Base-by-base conservation (phyloP, 208 protist genomes). In the Vickermania ingenoplastis region DNA sequence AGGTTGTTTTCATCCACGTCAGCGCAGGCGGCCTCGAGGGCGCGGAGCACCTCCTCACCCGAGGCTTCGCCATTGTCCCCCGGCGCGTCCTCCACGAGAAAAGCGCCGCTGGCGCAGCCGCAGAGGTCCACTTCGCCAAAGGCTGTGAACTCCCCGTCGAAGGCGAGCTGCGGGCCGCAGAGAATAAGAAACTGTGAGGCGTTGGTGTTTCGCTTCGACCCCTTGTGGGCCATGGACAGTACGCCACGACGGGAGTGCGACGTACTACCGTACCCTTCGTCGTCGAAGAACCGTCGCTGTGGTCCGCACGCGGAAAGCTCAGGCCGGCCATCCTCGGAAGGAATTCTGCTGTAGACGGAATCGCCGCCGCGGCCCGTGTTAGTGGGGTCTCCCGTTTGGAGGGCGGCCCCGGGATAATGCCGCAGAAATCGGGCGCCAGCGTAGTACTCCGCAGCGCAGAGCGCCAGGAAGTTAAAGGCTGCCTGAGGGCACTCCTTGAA, bases 401-500 rank as follows among this genome's bases (percentile, higher is more conserved):
- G 73, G 65, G 98, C 94, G 22, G 97, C 94, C 13, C 77, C 75
- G 3, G 83, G 74, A 48, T 98, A 95, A 31, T 94, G 74, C 0
- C 97, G 77, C 75, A 99, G 97, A 73, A 99, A 99, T 31, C 71
- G 64, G 55, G 91, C 73, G 57, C 78, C 79, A 62, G 98, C 83
- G 72, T 98, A 99, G 75, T 97, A 98, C 2, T 76, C 80, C 36
- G 92, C 91, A 5, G 80, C 78, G 31, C 88, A 90, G 41, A 99
- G 89, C 5, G 88, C 92, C 1, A 96, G 67, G 69, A 99, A 99
- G 85, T 99, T 99, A 79, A 98, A 88, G 77, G 80, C 51, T 65
- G 98, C 78, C 29, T 73, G 79, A 61, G 96, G 71, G 80, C 83
- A 91, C n/a, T 81, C 67, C 22, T 65, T 62, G 61, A 66, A 89